A percentile compares a stretch with the other conserved stretches of the same genome.
Evolutionary conservation across 192 early-diverging fungal genomes (phyloP).

Genomic region (Coemansia aciculifera): DNA sequence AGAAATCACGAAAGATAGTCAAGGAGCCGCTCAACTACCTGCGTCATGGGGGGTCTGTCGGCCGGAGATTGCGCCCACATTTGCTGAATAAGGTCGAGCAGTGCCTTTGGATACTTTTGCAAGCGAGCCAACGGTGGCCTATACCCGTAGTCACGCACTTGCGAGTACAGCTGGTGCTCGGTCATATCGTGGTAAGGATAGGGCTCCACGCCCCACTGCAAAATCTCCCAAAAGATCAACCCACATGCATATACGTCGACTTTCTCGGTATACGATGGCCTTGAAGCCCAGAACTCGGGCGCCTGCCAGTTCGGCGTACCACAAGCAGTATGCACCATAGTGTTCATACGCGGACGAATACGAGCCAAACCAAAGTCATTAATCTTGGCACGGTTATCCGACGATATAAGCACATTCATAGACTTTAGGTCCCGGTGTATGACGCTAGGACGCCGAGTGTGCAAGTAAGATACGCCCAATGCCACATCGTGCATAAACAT

Average conservation of each 20-base stretch:
- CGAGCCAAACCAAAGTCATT: conserved; percentile 82
- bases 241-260: conserved; percentile 72
- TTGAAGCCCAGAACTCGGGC: conserved; percentile 71
- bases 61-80: conserved; percentile 71
- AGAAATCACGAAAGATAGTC: conserved; percentile 60
- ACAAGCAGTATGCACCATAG: conserved; percentile 73
- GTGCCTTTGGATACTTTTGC: conserved; percentile 59
- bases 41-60: conserved; percentile 66
- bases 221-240: conserved; percentile 77
- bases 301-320: conserved; percentile 83
- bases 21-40: conserved; percentile 70
- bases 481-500: conserved; percentile 81
- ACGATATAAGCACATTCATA: conserved; percentile 67
- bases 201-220: conserved; percentile 70
- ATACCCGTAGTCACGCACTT: conserved; percentile 62
- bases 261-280: conserved; percentile 74
- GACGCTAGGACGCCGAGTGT: conserved; percentile 69
- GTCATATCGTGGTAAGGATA: conserved; percentile 71
- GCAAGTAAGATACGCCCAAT: conserved; percentile 68
- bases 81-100: conserved; percentile 64
- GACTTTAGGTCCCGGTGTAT: conserved; percentile 79
- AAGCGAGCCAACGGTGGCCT: conserved; percentile 62
- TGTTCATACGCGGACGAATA: conserved; percentile 67
- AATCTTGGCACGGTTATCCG: conserved; percentile 70
- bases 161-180: conserved; percentile 62